Evolutionary conservation across 495 filamentous ascomycete species (phyloP).

Genomic region (Penicillium argentinense): DNA sequence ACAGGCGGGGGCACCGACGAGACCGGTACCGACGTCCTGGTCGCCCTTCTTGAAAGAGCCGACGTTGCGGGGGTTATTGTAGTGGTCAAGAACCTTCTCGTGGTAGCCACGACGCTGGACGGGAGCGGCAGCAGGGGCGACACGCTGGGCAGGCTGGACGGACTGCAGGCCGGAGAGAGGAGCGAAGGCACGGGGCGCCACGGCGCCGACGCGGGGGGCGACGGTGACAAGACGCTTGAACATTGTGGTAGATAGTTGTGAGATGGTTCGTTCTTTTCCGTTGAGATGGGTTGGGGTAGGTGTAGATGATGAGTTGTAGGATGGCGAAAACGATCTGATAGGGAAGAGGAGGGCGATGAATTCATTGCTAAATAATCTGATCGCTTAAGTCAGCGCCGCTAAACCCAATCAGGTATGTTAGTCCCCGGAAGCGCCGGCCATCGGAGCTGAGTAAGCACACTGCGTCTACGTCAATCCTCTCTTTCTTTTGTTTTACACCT

Average conservation of each 20-base stretch:
- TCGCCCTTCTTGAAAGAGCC: conserved; percentile 88
- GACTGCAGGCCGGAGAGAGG: conserved; percentile 35
- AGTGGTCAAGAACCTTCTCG: conserved; percentile 89
- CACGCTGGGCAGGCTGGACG: conserved; percentile 33
- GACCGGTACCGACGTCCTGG: conserved; percentile 88
- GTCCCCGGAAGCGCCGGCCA: conserved; percentile 22
- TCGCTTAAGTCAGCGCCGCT: conserved; percentile 22
- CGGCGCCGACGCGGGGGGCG: conserved; percentile 49
- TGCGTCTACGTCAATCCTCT: not conserved
- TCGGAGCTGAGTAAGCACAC: conserved; percentile 26
- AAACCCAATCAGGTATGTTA: conserved; percentile 16
- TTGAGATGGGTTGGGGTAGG: not conserved
- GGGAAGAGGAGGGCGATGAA: conserved; percentile 27
- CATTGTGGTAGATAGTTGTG: conserved; percentile 35
- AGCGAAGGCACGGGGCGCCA: conserved; percentile 45
- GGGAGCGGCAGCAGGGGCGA: conserved; percentile 26
- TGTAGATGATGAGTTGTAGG: conserved; percentile 5
- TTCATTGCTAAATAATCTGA: conserved; percentile 38
- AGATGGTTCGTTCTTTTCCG: no score
- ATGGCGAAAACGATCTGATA: conserved; percentile 29
- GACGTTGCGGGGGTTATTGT: conserved; percentile 89
- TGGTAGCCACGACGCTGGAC: conserved; percentile 53
- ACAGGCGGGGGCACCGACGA: conserved; percentile 86
- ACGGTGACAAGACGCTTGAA: conserved; percentile 52
- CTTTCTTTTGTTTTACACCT: no score